phyloP scores from a whole-genome alignment of 2,329 filamentous ascomycete species.

The Lachnellula suecica region DNA sequence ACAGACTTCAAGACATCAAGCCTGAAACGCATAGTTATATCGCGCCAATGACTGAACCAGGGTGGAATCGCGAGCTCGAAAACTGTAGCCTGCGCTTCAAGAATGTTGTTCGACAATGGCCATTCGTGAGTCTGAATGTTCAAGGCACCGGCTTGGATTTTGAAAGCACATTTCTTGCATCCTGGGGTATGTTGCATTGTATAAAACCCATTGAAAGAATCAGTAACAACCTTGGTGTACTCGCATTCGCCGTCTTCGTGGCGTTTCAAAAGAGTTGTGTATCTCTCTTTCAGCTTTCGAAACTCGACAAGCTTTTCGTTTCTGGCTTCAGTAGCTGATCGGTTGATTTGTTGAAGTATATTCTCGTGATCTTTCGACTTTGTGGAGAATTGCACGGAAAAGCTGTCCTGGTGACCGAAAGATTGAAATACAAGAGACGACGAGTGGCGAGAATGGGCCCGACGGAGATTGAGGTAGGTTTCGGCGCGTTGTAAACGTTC shows the following conservation, averaged over 20 bases:
- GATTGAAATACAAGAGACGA: slow-evolving; percentile 35
- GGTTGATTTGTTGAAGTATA: slow-evolving; percentile 37
- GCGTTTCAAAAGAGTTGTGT: slow-evolving; percentile 29
- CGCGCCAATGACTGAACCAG: slow-evolving; percentile 46
- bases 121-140: slow-evolving; percentile 52
- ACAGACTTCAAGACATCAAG: not conserved
- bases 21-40: slow-evolving; percentile 34
- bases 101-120: slow-evolving; percentile 43
- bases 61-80: slow-evolving; percentile 50
- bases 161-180: slow-evolving; percentile 39
- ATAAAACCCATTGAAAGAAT: not conserved
- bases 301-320: slow-evolving; percentile 36
- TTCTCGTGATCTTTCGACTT: slow-evolving; percentile 39
- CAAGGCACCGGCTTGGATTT: slow-evolving; percentile 35
- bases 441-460: not conserved
- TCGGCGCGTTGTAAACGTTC: slow-evolving; percentile 45
- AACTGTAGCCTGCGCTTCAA: slow-evolving; percentile 41
- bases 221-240: not conserved
- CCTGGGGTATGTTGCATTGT: not conserved
- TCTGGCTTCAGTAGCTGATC: slow-evolving; percentile 33
- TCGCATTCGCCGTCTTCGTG: slow-evolving; percentile 1
- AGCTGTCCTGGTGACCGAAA: slow-evolving; percentile 37
- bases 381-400: slow-evolving; percentile 48
- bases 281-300: slow-evolving; percentile 26
- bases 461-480: slow-evolving; percentile 38